These are phyloP conservation scores for Coix lacrymajobi DNA, from an alignment of 176 grass and related monocot species.

Conservation along the genomic window DNA sequence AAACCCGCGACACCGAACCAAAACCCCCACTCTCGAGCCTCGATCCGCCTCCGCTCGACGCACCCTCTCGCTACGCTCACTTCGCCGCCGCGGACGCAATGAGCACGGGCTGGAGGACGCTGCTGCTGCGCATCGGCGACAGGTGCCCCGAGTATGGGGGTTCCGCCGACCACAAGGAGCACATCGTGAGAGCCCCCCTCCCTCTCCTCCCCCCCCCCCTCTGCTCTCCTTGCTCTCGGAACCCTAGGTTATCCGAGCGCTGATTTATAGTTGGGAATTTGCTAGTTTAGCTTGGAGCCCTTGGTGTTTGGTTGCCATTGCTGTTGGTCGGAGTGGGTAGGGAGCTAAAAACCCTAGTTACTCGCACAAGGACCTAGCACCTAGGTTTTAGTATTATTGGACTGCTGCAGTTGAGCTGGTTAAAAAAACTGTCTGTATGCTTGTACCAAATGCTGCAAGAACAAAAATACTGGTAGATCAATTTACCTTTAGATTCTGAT, in stretches of 20 bases:
- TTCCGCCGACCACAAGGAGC: conserved; percentile 70
- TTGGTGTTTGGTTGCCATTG: neutral
- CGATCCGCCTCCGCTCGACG: neutral
- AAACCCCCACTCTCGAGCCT: conserved; percentile 19
- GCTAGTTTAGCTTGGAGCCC: neutral
- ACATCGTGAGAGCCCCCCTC: conserved; percentile 55
- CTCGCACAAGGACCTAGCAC: neutral
- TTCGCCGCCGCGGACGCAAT: conserved; percentile 35
- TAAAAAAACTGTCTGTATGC: neutral
- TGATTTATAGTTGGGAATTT: neutral
- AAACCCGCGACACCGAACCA: conserved; percentile 20
- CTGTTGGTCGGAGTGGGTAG: neutral
- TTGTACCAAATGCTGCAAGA: neutral
- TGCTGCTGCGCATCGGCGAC: conserved; percentile 86
- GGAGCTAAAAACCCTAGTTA: conserved; percentile 25
- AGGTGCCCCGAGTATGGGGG: conserved; percentile 88
- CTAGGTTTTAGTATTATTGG: conserved; percentile 11
- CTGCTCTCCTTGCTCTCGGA: neutral
- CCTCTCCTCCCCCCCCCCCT: neutral
- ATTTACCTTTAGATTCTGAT: neutral
- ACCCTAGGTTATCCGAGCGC: neutral
- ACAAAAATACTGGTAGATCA: neutral
- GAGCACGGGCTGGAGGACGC: conserved; percentile 69
- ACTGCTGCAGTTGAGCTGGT: neutral
- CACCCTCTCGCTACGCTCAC: neutral